These are phyloP conservation scores for Pseudopediastrum boryanum DNA, from an alignment of 139 green algal species.

Conservation along the genomic window DNA sequence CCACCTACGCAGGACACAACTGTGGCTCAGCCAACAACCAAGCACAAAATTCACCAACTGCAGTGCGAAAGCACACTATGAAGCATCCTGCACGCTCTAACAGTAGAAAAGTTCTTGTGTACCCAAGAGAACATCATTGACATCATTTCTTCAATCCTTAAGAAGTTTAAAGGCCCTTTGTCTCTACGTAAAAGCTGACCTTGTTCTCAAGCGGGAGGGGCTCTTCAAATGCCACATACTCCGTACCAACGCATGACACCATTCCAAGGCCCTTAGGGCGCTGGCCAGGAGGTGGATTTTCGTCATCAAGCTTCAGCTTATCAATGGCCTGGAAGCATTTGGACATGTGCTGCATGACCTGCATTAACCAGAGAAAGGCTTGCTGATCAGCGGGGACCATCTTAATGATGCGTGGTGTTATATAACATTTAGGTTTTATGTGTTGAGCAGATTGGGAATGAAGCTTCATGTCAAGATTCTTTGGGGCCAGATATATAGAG, in stretches of 20 bases:
- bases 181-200: constrained; percentile 37
- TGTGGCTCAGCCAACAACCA: background rate
- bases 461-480: too few relatives aligned
- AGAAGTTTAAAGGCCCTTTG: background rate
- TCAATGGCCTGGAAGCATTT: constrained; percentile 94
- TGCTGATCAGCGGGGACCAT: too few relatives aligned
- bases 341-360: constrained; percentile 86
- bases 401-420: too few relatives aligned
- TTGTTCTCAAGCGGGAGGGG: constrained; percentile 82
- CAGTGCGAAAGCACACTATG: background rate
- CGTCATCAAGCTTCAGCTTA: constrained; percentile 78
- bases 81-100: background rate
- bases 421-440: too few relatives aligned
- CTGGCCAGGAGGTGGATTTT: constrained; percentile 52
- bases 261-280: constrained; percentile 79
- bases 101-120: background rate
- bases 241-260: constrained; percentile 84
- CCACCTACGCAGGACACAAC: constrained; percentile 55
- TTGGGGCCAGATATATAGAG: too few relatives aligned
- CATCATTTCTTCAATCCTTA: background rate
- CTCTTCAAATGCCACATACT: constrained; percentile 77
- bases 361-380: constrained; percentile 34
- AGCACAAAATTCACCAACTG: background rate
- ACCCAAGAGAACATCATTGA: background rate
- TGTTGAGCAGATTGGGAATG: too few relatives aligned